Evolutionary conservation across 257 asterid genomes (phyloP).

Genomic region (Nemophila menziesii): DNA sequence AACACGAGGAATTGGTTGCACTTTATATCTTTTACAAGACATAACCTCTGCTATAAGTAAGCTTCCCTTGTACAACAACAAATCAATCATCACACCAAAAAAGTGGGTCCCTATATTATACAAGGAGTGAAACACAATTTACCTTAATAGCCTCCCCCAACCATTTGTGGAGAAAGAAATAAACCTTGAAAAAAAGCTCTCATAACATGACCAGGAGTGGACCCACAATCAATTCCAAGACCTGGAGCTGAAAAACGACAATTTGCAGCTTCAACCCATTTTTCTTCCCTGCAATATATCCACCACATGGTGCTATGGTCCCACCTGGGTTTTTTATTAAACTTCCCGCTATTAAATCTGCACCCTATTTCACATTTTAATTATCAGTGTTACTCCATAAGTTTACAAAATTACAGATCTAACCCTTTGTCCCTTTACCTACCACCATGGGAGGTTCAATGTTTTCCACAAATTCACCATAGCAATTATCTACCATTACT

Average conservation of each 20-base stretch:
- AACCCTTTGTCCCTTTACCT: slow-evolving; percentile 17
- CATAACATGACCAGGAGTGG: slow-evolving; percentile 84
- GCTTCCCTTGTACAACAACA: slow-evolving; percentile 54
- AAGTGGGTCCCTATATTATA: no score
- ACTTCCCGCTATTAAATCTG: slow-evolving; percentile 92
- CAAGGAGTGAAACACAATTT: no score
- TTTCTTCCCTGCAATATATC: slow-evolving; percentile 84
- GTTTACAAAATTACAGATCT: slow-evolving; percentile 4
- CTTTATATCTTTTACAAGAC: slow-evolving; percentile 75
- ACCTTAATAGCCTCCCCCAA: slow-evolving; percentile 95
- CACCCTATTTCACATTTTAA: slow-evolving; percentile 38
- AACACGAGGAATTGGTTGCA: slow-evolving; percentile 68
- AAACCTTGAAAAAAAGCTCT: slow-evolving; percentile 74
- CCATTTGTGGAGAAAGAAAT: slow-evolving; percentile 95
- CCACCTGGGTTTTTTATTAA: slow-evolving; percentile 95
- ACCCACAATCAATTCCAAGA: slow-evolving; percentile 87
- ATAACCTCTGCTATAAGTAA: slow-evolving; percentile 88
- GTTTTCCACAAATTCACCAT: slow-evolving; percentile 81
- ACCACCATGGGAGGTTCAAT: slow-evolving; percentile 91
- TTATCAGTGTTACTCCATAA: slow-evolving; percentile 5
- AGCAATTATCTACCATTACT: slow-evolving; percentile 97
- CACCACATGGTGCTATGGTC: slow-evolving; percentile 91
- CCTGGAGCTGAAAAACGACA: slow-evolving; percentile 98
- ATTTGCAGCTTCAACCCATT: slow-evolving; percentile 93
- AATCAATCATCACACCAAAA: not conserved